Evolutionary conservation across 257 asterid species (phyloP).

Genomic region (Gentiana macrophylla): DNA sequence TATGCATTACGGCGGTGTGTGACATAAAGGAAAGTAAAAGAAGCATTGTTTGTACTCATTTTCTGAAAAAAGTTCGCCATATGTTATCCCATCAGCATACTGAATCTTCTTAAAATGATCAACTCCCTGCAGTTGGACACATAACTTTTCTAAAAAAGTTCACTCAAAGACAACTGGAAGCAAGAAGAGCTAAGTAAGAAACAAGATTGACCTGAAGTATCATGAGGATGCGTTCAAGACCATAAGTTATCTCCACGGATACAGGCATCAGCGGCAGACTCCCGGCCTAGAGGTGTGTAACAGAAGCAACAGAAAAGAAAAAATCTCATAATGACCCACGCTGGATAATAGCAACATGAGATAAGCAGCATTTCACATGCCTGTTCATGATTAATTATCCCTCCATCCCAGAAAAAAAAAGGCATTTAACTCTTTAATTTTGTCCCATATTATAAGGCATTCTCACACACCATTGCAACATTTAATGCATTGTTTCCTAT

Average conservation of each 20-base stretch:
- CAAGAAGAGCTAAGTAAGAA: constrained; percentile 11
- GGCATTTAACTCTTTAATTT: no score
- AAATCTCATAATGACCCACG: background rate
- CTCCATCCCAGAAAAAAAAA: no score
- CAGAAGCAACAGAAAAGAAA: constrained; percentile 9
- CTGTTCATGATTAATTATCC: background rate
- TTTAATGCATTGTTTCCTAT: no score
- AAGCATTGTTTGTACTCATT: constrained; percentile 52
- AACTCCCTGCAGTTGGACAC: constrained; percentile 63
- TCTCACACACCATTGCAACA: no score
- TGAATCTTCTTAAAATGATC: constrained; percentile 96
- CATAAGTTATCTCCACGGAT: constrained; percentile 94
- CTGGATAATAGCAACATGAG: background rate
- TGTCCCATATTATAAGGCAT: no score
- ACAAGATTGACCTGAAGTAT: constrained; percentile 73
- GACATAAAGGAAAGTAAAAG: background rate
- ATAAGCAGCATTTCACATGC: background rate
- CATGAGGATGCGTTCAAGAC: constrained; percentile 97
- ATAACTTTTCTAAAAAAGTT: constrained; percentile 14
- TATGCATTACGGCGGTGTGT: background rate
- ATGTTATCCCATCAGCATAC: constrained; percentile 93
- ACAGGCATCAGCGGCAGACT: constrained; percentile 80
- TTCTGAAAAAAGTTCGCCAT: constrained; percentile 93
- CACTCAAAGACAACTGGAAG: constrained; percentile 7
- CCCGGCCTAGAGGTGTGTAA: constrained; percentile 59